Base-by-base conservation (phyloP, 441 rosid genomes). In the Brassica balearica region DNA sequence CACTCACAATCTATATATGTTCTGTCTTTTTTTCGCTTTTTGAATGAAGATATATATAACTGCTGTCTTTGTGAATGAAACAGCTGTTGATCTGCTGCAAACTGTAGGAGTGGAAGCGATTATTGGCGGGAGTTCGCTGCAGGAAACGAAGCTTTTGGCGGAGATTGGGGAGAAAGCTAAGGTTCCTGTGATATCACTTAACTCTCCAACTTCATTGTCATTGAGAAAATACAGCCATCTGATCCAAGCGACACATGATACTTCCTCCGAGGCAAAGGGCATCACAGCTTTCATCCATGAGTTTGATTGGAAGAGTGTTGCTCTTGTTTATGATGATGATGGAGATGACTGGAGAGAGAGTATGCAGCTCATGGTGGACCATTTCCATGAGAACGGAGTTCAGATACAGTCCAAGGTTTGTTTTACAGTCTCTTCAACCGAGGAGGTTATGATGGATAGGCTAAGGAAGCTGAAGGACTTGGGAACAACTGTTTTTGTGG, bases 181-280 rank as follows among this genome's bases (percentile, higher is more conserved):
- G 61, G 79, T 85, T 41, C 88, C 85, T 2, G 60, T 85, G 60
- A 63, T 86, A 36, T 85, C 86, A 55, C 71, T 86, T 25, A 53
- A 55, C 46, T 32, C 77, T 48, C 73, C 62, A 0, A 23, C 5
- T 19, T 83, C 80, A 36, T 65, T 46, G 8, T 73, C 74, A 3
- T 79, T 34, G 1, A 59, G 48, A 1, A 70, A 77, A 2, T 74
- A 71, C 75, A 80, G 38, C 8, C 65, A 81, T 48, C 74, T 82
- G 32, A 74, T 88, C 25, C 87, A 74, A 81, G 79, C 61, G 0
- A 56, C 83, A 0, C 82, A 81, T 43, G 78, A 80, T 71, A 81
- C 74, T 12, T 34, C 6, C 32, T 70, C 80, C 10, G 85, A 85
- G 66, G 84, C 72, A 3, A 65, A 74, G 34, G 88, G 82, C 7